Base-by-base conservation (phyloP, 2,329 filamentous ascomycete species). In the Xylaria sp. region DNA sequence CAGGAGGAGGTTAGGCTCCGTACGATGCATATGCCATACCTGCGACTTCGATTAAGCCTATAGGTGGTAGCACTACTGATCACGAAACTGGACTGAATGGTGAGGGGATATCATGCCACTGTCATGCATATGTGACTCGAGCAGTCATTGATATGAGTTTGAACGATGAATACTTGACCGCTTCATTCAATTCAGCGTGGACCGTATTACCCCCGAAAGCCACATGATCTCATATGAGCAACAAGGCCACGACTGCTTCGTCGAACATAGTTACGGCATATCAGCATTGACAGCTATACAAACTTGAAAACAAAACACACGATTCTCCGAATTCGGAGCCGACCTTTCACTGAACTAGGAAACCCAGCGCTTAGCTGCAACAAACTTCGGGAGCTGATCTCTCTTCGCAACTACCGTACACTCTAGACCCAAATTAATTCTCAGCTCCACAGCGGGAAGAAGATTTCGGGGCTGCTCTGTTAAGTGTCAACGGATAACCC, bases 171-270 rank as follows among this genome's bases (percentile, higher is more conserved):
- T 36, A 11, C 34, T 36, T 11, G 36, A 63, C 53, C 48, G 24
- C 9, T 24, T 34, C 30, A 58, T 55, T 55, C 12, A 34, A 59
- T 51, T 57, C 17, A 24, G 39, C 47, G 11, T 65, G 56, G 24
- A 27, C 24, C 24, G 53, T 24, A 47, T 58, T 42, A 70, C 63
- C 67, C 65, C 63, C 53, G 69, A 47, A 69, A 67, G 69, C 67
- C 69, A 65, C 65, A 65, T 32, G 57, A 51, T 50, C 55, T 63
- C 58, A 62, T 59, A 63, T 36, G 32, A 56, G 51, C 5, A 62
- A 53, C 24, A 27, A 27, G 24, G 24, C 24, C 24, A 27, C 27
- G 21, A 48, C 24, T 36, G 17, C 27, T 61, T 64, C 21, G 27
- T 57, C 36, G 27, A 5, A 21, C 19, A 62, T 60, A 39, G 12